phyloP scores from a whole-genome alignment of 192 early-diverging fungal genomes.

The Coemansia sp. region DNA sequence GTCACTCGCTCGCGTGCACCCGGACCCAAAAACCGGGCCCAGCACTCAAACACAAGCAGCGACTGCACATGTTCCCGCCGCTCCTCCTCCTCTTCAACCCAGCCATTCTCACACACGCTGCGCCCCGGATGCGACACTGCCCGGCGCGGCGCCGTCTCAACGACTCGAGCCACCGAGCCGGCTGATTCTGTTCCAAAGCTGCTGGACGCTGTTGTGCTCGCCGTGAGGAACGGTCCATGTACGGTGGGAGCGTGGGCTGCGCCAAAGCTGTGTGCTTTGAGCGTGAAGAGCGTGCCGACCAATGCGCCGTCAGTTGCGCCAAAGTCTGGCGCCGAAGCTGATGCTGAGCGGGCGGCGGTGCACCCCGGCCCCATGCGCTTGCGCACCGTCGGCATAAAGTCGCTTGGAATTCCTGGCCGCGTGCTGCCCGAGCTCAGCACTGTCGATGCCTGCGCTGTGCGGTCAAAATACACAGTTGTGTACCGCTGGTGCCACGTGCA shows the following conservation, averaged over 20 bases:
- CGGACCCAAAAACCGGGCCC: slow-evolving; percentile 30
- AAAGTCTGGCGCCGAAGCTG: slow-evolving; percentile 22
- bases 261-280: slow-evolving; percentile 17
- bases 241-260: slow-evolving; percentile 20
- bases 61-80: slow-evolving; percentile 30
- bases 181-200: too few species aligned
- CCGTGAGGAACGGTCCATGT: slow-evolving; percentile 28
- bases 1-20: slow-evolving; percentile 16
- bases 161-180: too few species aligned
- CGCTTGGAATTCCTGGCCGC: slow-evolving; percentile 11
- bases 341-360: slow-evolving; percentile 2
- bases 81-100: slow-evolving; percentile 13
- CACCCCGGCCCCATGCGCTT: not conserved
- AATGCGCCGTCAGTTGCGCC: slow-evolving; percentile 16
- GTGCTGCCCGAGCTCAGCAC: slow-evolving; percentile 11
- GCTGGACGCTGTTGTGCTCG: slow-evolving; percentile 7
- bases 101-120: not conserved
- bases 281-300: too few species aligned
- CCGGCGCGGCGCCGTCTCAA: too few species aligned
- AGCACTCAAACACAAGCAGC: slow-evolving; percentile 41
- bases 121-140: too few species aligned
- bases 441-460: slow-evolving; percentile 4
- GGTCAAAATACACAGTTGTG: slow-evolving; percentile 43
- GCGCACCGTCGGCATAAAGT: not conserved
- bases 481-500: slow-evolving; percentile 51